A percentile compares a stretch with the other conserved stretches of the same genome.
Evolutionary conservation across 257 asterid genomes (phyloP).

Genomic region (Solanum raphanifolium): DNA sequence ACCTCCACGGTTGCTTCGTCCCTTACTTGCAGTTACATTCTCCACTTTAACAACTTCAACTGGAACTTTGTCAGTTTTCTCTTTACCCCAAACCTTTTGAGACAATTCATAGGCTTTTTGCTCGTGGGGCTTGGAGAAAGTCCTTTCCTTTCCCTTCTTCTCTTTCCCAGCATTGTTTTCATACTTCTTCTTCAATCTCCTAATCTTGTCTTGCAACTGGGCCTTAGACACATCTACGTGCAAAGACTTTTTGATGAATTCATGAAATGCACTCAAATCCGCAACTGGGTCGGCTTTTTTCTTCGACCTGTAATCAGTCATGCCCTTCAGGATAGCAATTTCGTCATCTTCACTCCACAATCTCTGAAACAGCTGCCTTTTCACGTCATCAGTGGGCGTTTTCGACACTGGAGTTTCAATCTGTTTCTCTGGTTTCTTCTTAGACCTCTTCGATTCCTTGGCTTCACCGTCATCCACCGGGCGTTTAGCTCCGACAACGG

Average conservation of each 20-base stretch:
- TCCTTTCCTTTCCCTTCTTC: conserved; percentile 29
- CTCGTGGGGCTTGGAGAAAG: conserved; percentile 36
- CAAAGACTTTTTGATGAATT: conserved; percentile 35
- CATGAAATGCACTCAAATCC: conserved; percentile 35
- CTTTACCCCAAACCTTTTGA: conserved; percentile 38
- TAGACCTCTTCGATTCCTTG: conserved; percentile 33
- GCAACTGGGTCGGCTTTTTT: conserved; percentile 30
- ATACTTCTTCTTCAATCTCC: conserved; percentile 43
- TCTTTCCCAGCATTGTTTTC: conserved; percentile 26
- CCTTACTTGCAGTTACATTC: conserved; percentile 13
- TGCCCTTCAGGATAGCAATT: conserved; percentile 37
- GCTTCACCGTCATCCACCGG: conserved; percentile 15
- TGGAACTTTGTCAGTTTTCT: conserved; percentile 2
- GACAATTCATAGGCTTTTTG: conserved; percentile 36
- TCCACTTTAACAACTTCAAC: conserved; percentile 8
- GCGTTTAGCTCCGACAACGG: conserved; percentile 25
- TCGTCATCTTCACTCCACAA: conserved; percentile 65
- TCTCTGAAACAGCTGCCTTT: conserved; percentile 38
- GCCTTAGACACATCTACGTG: conserved; percentile 23
- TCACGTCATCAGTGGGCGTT: conserved; percentile 10
- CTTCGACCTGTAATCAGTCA: conserved; percentile 28
- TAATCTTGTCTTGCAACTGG: conserved; percentile 53
- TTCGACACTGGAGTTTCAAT: conserved; percentile 8
- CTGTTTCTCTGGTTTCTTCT: conserved; percentile 24
- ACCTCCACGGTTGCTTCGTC: not conserved